Base-by-base conservation (phyloP, 805 yeast species). In the Tetrapisispora namnaoensis region DNA sequence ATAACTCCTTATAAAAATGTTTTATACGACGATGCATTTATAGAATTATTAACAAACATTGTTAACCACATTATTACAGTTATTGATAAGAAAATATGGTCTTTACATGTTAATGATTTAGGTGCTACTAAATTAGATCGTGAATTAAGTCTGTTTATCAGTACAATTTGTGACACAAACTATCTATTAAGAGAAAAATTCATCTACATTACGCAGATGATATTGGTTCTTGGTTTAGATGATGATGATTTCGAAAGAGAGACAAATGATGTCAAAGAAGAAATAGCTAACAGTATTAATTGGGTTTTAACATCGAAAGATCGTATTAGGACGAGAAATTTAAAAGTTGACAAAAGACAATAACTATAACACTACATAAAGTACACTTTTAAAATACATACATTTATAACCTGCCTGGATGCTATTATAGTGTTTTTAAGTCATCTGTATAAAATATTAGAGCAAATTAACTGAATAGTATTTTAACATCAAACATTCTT, bases 271-370 rank as follows among this genome's bases (percentile, higher is more conserved):
- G 48, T 66, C 28, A 65, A 63, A 39, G 75, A 74, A 18, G 76
- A 73, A 44, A 70, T 75, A 42, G 70, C 67, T 20, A 54, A 47
- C 21, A 54, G 68, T 2, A 69, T 74, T 48, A 75, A 74, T 37
- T 89, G 96, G 96, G 82, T 82, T 1, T 69, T 90, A 53, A 81
- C 87, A 10, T 87, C 88, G 3, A 77, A 75, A 40, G 96, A 90
- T 57, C 73, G 93, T 54, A 75, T 74, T 44, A 76, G 73, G 49
- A 81, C 83, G 13, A 73, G 89, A 56, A 63, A 70, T 11, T 70
- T 81, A 50, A 72, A 89, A 58, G 71, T 82, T 2, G 68, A 64
- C 41, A 40, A 35, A 36, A 46, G 44, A 45, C 18, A 37, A 18
- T 36, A 18, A 44, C 18, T 6, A 4, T 17, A 30, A 4, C 24